A percentile compares a stretch with the other conserved stretches of the same genome.
Evolutionary conservation across 345 rosid species (phyloP).

Genomic region (Streptanthus diversifolius): DNA sequence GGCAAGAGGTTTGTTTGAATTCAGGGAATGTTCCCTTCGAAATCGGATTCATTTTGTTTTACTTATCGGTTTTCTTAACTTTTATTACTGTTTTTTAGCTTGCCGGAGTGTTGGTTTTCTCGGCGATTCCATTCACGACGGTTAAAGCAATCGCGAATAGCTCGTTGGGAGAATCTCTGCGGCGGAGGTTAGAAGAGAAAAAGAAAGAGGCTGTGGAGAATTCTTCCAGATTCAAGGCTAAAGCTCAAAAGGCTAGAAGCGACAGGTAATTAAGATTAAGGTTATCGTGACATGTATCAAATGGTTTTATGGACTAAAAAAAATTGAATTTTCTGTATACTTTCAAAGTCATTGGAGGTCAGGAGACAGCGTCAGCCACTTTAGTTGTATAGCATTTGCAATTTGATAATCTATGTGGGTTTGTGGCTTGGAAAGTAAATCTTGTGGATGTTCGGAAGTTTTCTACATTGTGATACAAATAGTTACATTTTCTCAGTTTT

Average conservation of each 20-base stretch:
- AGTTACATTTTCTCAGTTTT: no score
- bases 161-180: constrained; percentile 70
- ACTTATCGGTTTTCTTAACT: constrained; percentile 8
- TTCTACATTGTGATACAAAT: background rate
- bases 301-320: no score
- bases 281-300: no score
- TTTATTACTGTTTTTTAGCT: constrained; percentile 53
- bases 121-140: constrained; percentile 84
- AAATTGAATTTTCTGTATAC: no score
- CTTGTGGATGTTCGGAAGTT: background rate
- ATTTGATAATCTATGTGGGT: background rate
- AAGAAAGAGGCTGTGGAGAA: constrained; percentile 61
- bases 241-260: constrained; percentile 59
- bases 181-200: constrained; percentile 56
- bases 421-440: background rate
- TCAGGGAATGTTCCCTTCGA: background rate
- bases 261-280: constrained; percentile 50
- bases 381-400: no score
- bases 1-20: constrained; percentile 64
- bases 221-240: constrained; percentile 54
- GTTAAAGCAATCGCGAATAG: constrained; percentile 95
- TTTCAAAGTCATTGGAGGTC: no score
- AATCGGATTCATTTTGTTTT: background rate
- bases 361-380: no score
- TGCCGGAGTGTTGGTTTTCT: constrained; percentile 83